A percentile compares a stretch with the other conserved stretches of the same genome.
Evolutionary conservation across 2,329 filamentous ascomycete species (phyloP).

Genomic region (Fusarium solani-melongenae): DNA sequence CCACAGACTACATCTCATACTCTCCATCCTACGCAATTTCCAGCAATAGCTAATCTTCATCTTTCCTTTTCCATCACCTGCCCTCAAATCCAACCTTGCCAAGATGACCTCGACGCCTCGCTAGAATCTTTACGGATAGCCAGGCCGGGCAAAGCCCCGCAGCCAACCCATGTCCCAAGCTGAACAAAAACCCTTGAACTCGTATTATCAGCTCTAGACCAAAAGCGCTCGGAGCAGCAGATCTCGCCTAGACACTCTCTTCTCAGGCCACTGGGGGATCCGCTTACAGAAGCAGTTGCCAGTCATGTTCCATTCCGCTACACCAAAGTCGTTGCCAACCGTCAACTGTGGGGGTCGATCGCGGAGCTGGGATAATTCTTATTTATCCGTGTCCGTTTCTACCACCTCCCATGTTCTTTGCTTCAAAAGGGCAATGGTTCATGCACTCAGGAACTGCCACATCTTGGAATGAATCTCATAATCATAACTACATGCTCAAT

Average conservation of each 20-base stretch:
- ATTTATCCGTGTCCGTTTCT: neutral
- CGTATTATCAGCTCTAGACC: neutral
- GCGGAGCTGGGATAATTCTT: neutral
- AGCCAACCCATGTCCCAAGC: neutral
- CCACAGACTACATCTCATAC: no score
- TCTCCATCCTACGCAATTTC: neutral
- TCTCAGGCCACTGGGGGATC: neutral
- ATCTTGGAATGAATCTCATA: neutral
- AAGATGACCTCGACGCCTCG: neutral
- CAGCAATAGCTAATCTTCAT: neutral
- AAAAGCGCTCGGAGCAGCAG: neutral
- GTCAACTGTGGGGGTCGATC: neutral
- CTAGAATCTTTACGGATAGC: neutral
- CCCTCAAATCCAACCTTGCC: neutral
- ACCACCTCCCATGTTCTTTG: neutral
- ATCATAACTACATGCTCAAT: slow-evolving; percentile 2
- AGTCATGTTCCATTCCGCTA: neutral
- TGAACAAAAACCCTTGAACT: neutral
- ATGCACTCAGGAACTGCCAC: neutral
- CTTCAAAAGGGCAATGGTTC: neutral
- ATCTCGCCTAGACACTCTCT: neutral
- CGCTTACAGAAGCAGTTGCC: neutral
- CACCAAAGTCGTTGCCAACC: neutral
- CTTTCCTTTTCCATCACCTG: neutral
- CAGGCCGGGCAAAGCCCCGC: neutral